A percentile compares a stretch with the other conserved stretches of the same genome.
phyloP scores from a whole-genome alignment of 306 rosid genomes.

The Cicer chorassanicum region DNA sequence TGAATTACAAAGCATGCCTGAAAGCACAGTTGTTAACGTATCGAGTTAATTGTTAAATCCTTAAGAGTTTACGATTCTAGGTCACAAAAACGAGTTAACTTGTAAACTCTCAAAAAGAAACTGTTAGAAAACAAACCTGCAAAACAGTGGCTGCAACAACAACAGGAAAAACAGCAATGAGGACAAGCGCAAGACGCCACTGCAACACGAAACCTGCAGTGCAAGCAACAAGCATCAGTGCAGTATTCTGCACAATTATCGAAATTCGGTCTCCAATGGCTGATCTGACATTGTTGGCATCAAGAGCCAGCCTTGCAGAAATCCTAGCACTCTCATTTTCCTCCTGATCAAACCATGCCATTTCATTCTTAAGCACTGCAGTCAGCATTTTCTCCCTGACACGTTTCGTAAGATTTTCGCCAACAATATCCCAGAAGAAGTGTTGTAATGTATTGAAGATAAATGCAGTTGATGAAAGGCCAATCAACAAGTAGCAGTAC shows the following conservation, averaged over 20 bases:
- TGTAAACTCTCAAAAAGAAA: background rate
- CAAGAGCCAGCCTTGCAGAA: slow-evolving; percentile 93
- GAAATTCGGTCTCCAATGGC: slow-evolving; percentile 99
- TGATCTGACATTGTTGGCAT: slow-evolving; percentile 97
- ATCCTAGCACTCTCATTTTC: slow-evolving; percentile 96
- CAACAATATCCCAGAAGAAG: slow-evolving; percentile 97
- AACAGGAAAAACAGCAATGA: slow-evolving; percentile 91
- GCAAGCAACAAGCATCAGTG: slow-evolving; percentile 97
- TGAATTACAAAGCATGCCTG: slow-evolving; percentile 20
- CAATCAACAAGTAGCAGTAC: slow-evolving; percentile 93
- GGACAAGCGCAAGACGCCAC: slow-evolving; percentile 99
- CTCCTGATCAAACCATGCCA: slow-evolving; percentile 99
- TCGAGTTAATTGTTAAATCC: too few species aligned
- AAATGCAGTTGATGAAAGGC: slow-evolving; percentile 96
- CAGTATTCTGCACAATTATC: slow-evolving; percentile 95
- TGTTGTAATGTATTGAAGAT: slow-evolving; percentile 93
- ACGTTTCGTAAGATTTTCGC: slow-evolving; percentile 95
- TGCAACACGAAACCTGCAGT: slow-evolving; percentile 98
- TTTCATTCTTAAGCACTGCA: slow-evolving; percentile 88
- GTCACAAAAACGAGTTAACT: too few species aligned
- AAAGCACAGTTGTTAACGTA: background rate
- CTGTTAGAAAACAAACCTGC: slow-evolving; percentile 61
- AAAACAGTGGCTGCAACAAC: slow-evolving; percentile 99
- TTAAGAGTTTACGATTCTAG: too few species aligned
- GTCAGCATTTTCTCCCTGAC: slow-evolving; percentile 96